A percentile compares a stretch with the other conserved stretches of the same genome.
These are phyloP conservation scores for Aspergillus steynii DNA, from an alignment of 495 filamentous ascomycete species.

Conservation along the genomic window DNA sequence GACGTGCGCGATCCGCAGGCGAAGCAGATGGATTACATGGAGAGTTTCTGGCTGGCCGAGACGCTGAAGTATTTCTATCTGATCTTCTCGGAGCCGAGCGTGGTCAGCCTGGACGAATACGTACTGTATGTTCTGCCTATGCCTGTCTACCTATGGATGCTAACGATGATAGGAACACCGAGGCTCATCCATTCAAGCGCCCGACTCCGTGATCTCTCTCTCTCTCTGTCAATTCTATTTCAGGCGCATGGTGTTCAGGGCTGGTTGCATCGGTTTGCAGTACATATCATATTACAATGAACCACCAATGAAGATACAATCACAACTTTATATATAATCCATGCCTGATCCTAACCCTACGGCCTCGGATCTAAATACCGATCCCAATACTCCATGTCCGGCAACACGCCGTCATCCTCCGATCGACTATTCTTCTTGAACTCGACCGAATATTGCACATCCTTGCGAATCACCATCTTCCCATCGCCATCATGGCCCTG, in stretches of 20 bases:
- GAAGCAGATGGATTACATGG: constrained; percentile 49
- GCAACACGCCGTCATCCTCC: background rate
- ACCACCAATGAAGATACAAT: background rate
- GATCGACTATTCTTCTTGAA: constrained; percentile 14
- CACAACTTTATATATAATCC: background rate
- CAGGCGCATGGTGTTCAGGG: background rate
- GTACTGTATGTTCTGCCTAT: constrained; percentile 47
- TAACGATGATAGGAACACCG: constrained; percentile 58
- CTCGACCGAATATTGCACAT: constrained; percentile 38
- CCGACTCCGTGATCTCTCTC: constrained; percentile 20
- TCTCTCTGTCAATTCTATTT: background rate
- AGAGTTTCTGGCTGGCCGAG: constrained; percentile 68
- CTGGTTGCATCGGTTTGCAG: background rate
- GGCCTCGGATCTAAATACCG: constrained; percentile 7
- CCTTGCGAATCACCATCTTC: constrained; percentile 50
- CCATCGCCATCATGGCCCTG: constrained; percentile 25
- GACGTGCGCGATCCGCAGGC: constrained; percentile 51
- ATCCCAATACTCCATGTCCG: constrained; percentile 14
- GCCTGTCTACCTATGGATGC: background rate
- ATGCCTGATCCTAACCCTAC: background rate
- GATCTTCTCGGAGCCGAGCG: constrained; percentile 71
- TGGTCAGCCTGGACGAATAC: constrained; percentile 70
- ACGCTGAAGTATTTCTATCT: constrained; percentile 95
- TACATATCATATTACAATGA: background rate
- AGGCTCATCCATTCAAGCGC: constrained; percentile 71